These are phyloP conservation scores for Lyophyllum decastes DNA, from an alignment of 768 basidiomycete genomes.

Conservation along the genomic window DNA sequence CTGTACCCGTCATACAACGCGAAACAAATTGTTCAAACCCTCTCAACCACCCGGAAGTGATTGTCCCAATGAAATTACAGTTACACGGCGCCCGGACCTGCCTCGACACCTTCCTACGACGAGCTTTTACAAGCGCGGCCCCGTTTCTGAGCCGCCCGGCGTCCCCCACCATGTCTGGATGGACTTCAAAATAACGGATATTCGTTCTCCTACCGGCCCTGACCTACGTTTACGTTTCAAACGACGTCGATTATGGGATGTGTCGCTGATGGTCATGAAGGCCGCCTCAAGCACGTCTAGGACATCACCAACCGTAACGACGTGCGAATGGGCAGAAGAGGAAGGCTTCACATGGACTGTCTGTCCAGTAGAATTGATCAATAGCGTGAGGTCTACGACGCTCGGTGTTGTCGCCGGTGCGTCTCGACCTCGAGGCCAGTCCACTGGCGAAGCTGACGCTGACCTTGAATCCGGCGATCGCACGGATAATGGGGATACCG, in stretches of 20 bases:
- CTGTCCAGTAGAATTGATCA: background rate
- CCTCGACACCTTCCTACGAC: no score
- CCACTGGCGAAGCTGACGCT: background rate
- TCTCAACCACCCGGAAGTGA: no score
- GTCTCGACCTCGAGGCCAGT: background rate
- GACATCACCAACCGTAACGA: constrained; percentile 7
- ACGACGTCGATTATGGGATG: background rate
- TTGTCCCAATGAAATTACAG: no score
- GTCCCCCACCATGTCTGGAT: background rate
- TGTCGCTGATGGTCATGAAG: background rate
- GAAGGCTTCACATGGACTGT: background rate
- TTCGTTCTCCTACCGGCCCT: background rate
- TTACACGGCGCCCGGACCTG: no score
- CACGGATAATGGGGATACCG: background rate
- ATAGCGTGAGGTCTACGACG: constrained; percentile 1
- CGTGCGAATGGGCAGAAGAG: background rate
- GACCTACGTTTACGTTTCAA: background rate
- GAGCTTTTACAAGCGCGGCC: no score
- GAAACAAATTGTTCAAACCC: no score
- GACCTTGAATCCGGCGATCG: background rate
- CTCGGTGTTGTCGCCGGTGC: constrained; percentile 6
- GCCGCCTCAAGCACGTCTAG: background rate
- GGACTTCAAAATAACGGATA: background rate
- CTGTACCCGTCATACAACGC: no score
- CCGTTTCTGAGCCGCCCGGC: background rate